phyloP scores from a whole-genome alignment of 768 basidiomycete genomes.

The Leccinum longicurvipes region DNA sequence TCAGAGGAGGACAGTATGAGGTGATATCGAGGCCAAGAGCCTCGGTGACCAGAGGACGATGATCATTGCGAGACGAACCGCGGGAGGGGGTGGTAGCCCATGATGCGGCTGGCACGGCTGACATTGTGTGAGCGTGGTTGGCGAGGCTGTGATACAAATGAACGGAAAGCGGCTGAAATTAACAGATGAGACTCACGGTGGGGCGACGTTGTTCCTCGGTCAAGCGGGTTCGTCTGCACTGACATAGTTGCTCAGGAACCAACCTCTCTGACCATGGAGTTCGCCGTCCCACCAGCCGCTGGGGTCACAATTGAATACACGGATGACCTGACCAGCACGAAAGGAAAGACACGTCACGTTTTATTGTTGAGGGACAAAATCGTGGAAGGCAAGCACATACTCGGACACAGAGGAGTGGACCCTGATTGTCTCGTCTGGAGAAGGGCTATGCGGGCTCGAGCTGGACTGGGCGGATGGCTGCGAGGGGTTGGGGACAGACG shows the following conservation, averaged over 20 bases:
- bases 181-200: slow-evolving; percentile 35
- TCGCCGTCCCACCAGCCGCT: slow-evolving; percentile 99
- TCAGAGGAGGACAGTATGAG: slow-evolving; percentile 71
- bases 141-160: slow-evolving; percentile 23
- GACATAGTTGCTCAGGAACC: slow-evolving; percentile 99
- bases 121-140: slow-evolving; percentile 49
- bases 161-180: background rate
- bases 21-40: slow-evolving; percentile 49
- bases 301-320: slow-evolving; percentile 80
- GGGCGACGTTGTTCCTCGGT: slow-evolving; percentile 53
- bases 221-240: slow-evolving; percentile 57
- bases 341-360: slow-evolving; percentile 85
- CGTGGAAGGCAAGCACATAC: slow-evolving; percentile 90
- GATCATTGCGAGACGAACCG: slow-evolving; percentile 36
- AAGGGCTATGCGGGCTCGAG: slow-evolving; percentile 40
- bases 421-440: slow-evolving; percentile 49
- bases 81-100: slow-evolving; percentile 49
- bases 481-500: too few species aligned
- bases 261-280: slow-evolving; percentile 81
- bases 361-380: slow-evolving; percentile 71
- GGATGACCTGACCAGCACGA: slow-evolving; percentile 85
- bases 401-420: slow-evolving; percentile 43
- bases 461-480: slow-evolving; percentile 28
- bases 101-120: slow-evolving; percentile 49
- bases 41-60: slow-evolving; percentile 44